A percentile compares a stretch with the other conserved stretches of the same genome.
Conservation (phyloP, 2,329 filamentous ascomycete genomes). For the Fusarium sp. region DNA sequence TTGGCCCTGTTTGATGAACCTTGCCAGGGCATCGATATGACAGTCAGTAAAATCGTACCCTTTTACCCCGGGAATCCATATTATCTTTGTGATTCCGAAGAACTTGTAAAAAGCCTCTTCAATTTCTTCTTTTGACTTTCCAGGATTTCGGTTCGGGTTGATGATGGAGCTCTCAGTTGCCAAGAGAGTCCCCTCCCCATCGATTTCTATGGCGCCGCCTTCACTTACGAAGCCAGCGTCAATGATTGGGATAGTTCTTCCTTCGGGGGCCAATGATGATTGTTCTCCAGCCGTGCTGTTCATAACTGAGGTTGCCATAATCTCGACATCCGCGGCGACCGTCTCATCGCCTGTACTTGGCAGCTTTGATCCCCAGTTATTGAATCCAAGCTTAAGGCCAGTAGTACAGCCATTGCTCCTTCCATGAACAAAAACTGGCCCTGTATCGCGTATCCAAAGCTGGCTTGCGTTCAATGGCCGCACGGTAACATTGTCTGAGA, state of each 20-base stretch:
- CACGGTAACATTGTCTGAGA: conserved; percentile 10
- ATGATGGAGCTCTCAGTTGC: conserved; percentile 45
- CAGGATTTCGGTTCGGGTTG: conserved; percentile 46
- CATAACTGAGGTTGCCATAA: neutral
- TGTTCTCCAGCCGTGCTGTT: neutral
- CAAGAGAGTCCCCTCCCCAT: conserved; percentile 46
- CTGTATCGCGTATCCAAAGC: conserved; percentile 47
- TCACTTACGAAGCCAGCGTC: conserved; percentile 33
- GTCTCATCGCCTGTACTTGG: conserved; percentile 9
- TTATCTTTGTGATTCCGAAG: conserved; percentile 42
- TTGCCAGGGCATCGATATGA: conserved; percentile 45
- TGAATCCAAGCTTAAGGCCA: conserved; percentile 45
- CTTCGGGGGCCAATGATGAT: neutral
- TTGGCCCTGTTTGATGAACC: conserved; percentile 40
- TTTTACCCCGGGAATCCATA: conserved; percentile 45
- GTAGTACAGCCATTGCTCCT: neutral
- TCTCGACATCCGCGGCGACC: conserved; percentile 11
- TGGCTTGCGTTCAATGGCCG: conserved; percentile 18
- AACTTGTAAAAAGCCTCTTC: conserved; percentile 36
- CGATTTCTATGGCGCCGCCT: conserved; percentile 44
- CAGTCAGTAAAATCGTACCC: conserved; percentile 43
- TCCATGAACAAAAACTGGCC: conserved; percentile 36
- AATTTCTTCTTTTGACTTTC: conserved; percentile 23
- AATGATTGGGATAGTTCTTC: neutral
- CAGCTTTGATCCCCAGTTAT: conserved; percentile 44